These are phyloP conservation scores for Ganoderma resinaceum DNA, from an alignment of 1,284 basidiomycete species.

Conservation along the genomic window DNA sequence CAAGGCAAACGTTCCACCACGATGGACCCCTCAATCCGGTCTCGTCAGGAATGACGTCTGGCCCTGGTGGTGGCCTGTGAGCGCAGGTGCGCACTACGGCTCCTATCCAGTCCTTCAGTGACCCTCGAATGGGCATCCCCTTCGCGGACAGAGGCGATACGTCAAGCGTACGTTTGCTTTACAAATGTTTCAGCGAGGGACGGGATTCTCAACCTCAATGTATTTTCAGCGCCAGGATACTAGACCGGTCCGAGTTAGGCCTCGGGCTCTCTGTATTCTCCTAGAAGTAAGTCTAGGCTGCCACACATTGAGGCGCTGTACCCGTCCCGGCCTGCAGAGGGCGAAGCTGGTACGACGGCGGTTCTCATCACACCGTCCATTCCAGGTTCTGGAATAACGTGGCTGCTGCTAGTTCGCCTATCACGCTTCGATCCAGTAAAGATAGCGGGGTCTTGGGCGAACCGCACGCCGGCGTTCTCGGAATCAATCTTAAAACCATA, in stretches of 20 bases:
- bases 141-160: not conserved
- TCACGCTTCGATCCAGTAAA: conserved; percentile 16
- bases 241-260: not conserved
- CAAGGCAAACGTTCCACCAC: not conserved
- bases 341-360: not conserved
- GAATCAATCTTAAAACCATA: conserved; percentile 21
- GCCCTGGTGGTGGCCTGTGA: not conserved
- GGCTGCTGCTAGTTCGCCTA: conserved; percentile 5
- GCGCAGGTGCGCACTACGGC: not conserved
- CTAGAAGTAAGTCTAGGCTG: not conserved
- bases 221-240: conserved; percentile 6
- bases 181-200: conserved; percentile 7
- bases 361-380: not conserved
- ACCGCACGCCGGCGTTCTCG: conserved; percentile 17
- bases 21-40: not conserved
- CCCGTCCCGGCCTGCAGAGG: not conserved
- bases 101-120: not conserved
- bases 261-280: not conserved
- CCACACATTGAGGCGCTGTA: not conserved
- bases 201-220: not conserved
- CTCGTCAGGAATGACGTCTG: not conserved
- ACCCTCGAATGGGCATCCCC: not conserved
- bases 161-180: conserved; percentile 18
- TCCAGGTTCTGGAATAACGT: not conserved
- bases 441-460: conserved; percentile 11